Percentiles rank a stretch among this genome's conserved stretches.
Evolutionary conservation across 2,329 filamentous ascomycete genomes (phyloP).

Genomic region (Anisogramma anomala): DNA sequence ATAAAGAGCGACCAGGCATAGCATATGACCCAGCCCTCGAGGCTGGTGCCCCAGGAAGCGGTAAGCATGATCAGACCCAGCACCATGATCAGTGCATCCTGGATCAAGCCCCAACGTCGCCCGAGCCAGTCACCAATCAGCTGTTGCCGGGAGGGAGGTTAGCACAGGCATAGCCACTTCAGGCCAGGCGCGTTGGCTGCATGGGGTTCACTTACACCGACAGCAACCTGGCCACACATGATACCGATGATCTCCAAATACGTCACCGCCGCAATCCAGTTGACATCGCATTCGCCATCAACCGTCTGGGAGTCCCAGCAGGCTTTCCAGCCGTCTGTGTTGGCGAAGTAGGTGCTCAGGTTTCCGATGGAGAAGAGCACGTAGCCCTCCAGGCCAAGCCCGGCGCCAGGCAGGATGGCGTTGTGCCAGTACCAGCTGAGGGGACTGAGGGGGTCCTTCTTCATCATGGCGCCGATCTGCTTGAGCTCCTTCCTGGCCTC

Average conservation of each 20-base stretch:
- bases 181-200: neutral
- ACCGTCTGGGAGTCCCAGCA: slow-evolving; percentile 59
- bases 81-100: slow-evolving; percentile 92
- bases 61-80: slow-evolving; percentile 84
- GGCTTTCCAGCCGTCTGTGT: slow-evolving; percentile 48
- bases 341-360: slow-evolving; percentile 67
- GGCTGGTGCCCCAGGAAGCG: slow-evolving; percentile 73
- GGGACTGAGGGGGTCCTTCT: slow-evolving; percentile 73
- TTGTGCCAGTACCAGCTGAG: slow-evolving; percentile 81
- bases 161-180: neutral
- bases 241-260: slow-evolving; percentile 93
- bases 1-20: slow-evolving; percentile 94
- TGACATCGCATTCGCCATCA: slow-evolving; percentile 52
- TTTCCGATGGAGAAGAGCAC: slow-evolving; percentile 97
- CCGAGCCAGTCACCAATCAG: slow-evolving; percentile 64
- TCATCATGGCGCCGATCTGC: slow-evolving; percentile 66
- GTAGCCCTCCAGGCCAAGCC: slow-evolving; percentile 86
- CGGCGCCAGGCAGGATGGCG: slow-evolving; percentile 84
- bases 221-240: slow-evolving; percentile 81
- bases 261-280: slow-evolving; percentile 75
- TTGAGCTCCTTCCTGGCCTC: slow-evolving; percentile 59
- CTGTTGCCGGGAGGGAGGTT: slow-evolving; percentile 18
- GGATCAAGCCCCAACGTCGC: slow-evolving; percentile 88
- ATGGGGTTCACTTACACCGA: slow-evolving; percentile 49
- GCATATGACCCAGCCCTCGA: slow-evolving; percentile 94